Percentiles rank a stretch among this genome's conserved stretches.
phyloP scores from a whole-genome alignment of 192 early-diverging fungal genomes.

The Obelidium mucronatum region DNA sequence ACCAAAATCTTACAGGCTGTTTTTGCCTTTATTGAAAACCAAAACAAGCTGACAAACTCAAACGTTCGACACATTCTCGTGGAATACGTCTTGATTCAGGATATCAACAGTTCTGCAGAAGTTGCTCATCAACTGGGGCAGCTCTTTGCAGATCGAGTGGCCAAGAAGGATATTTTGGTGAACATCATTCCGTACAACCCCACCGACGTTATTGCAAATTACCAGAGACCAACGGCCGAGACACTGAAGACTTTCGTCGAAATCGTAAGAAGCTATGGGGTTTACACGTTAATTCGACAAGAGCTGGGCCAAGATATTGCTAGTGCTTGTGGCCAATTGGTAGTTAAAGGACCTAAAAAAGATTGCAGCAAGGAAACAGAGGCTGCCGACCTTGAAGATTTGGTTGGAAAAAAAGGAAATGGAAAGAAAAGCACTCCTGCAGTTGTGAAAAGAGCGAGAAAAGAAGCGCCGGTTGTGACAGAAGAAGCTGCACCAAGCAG shows the following conservation, averaged over 20 bases:
- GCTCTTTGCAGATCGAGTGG: constrained; percentile 43
- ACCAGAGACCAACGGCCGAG: constrained; percentile 50
- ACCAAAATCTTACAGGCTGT: constrained; percentile 53
- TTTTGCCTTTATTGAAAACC: constrained; percentile 56
- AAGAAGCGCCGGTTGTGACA: neutral
- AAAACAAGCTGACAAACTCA: constrained; percentile 44
- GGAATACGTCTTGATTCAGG: constrained; percentile 61
- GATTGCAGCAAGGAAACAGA: neutral
- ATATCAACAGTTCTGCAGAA: constrained; percentile 55
- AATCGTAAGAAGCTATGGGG: constrained; percentile 52
- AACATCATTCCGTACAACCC: constrained; percentile 68
- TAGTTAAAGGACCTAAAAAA: constrained; percentile 41
- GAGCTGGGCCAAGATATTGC: constrained; percentile 60
- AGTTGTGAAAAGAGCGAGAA: constrained; percentile 5
- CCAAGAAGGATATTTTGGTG: constrained; percentile 46
- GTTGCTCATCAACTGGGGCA: constrained; percentile 56
- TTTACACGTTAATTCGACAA: constrained; percentile 55
- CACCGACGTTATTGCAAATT: constrained; percentile 57
- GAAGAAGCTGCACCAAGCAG: neutral
- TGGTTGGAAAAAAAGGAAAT: constrained; percentile 15
- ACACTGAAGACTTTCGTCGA: constrained; percentile 40
- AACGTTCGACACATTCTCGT: constrained; percentile 53
- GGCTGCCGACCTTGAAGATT: constrained; percentile 43
- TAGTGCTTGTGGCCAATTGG: constrained; percentile 64
- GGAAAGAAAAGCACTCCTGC: neutral